These are phyloP conservation scores for Podospora fimiseda DNA, from an alignment of 495 filamentous ascomycete genomes.

Conservation along the genomic window DNA sequence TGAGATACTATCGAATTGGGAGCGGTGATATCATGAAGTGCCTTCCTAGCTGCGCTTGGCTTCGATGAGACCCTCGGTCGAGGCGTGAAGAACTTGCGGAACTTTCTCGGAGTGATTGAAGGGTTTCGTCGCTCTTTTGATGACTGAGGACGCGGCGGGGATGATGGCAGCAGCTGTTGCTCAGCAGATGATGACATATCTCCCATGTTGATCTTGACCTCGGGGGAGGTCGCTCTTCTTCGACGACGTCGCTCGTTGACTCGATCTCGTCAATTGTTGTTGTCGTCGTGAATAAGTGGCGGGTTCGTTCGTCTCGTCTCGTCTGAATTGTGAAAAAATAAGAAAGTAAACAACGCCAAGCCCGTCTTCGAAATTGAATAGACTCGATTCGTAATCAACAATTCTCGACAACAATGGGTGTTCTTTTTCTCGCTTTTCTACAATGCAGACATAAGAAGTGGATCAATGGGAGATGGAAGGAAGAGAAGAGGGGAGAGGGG, in stretches of 20 bases:
- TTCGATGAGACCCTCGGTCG: slow-evolving; percentile 38
- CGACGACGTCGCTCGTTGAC: background rate
- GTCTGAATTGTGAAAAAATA: too few species aligned
- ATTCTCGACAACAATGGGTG: background rate
- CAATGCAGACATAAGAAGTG: background rate
- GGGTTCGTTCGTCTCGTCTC: too few species aligned
- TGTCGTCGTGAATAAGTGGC: too few species aligned
- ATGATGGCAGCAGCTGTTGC: slow-evolving; percentile 27
- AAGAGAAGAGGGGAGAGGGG: background rate
- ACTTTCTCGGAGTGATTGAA: slow-evolving; percentile 65
- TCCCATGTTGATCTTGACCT: slow-evolving; percentile 5
- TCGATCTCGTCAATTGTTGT: too few species aligned
- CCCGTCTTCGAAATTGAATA: too few species aligned
- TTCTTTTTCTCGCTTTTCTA: background rate
- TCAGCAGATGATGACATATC: slow-evolving; percentile 17
- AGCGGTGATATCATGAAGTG: slow-evolving; percentile 64
- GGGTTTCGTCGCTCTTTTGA: slow-evolving; percentile 42
- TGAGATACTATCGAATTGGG: slow-evolving; percentile 48
- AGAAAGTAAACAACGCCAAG: background rate
- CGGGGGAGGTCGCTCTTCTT: background rate
- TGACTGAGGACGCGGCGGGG: slow-evolving; percentile 27
- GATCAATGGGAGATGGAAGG: background rate
- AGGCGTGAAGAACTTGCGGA: slow-evolving; percentile 80
- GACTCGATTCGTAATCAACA: too few species aligned
- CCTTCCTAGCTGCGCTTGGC: slow-evolving; percentile 52